phyloP scores from a whole-genome alignment of 345 rosid species.

The Eucalyptus fibrosa region DNA sequence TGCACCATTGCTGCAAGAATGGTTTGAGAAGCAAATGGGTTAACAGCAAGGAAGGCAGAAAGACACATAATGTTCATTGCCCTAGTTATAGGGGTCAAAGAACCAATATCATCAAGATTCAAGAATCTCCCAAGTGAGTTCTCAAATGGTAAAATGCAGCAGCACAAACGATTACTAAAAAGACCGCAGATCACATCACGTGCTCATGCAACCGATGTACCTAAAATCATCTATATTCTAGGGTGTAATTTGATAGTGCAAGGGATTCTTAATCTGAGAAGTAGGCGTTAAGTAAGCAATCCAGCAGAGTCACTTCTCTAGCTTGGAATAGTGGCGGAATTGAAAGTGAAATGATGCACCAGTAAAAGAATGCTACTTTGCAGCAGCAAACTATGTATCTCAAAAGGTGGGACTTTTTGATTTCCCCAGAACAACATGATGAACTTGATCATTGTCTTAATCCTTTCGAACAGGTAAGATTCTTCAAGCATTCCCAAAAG shows the following conservation, averaged over 20 bases:
- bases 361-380: neutral
- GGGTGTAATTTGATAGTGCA: neutral
- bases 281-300: neutral
- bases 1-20: constrained; percentile 72
- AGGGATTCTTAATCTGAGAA: neutral
- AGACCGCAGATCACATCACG: neutral
- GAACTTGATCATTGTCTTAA: neutral
- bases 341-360: neutral
- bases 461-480: neutral
- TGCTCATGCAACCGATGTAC: neutral
- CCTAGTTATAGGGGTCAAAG: neutral
- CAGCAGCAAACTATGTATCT: neutral
- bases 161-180: neutral
- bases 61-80: neutral
- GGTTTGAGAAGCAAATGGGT: too few species aligned
- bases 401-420: neutral
- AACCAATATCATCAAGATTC: neutral
- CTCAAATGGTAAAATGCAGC: neutral
- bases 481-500: neutral
- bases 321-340: neutral
- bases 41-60: neutral
- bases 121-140: neutral
- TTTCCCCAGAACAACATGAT: neutral
- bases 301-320: neutral
- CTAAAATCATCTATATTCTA: neutral